Conservation (phyloP, 1,284 basidiomycete species). For the Moniliella sp. region DNA sequence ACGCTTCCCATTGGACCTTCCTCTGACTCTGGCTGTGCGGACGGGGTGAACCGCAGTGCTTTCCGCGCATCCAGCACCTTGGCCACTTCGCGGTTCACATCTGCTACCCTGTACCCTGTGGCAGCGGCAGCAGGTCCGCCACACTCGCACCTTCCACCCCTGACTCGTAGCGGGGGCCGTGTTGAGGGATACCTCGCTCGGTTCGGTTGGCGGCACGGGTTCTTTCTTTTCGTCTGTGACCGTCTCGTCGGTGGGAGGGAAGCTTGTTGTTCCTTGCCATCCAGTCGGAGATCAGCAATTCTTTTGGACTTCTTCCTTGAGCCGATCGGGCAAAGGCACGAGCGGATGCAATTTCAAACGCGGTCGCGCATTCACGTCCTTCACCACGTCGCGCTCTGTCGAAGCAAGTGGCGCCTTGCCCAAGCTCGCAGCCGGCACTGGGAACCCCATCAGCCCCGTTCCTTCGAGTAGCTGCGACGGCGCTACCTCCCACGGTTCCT, state of each 20-base stretch:
- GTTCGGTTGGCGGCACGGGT: neutral
- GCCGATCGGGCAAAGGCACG: conserved; percentile 20
- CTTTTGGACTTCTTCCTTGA: conserved; percentile 23
- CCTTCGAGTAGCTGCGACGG: too few relatives aligned
- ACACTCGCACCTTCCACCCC: conserved; percentile 42
- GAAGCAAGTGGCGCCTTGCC: too few relatives aligned
- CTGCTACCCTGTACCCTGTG: conserved; percentile 58
- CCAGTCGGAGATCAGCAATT: conserved; percentile 13
- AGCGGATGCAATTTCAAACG: conserved; percentile 25
- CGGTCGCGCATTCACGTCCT: conserved; percentile 27
- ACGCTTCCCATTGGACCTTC: conserved; percentile 17
- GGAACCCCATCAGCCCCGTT: too few relatives aligned
- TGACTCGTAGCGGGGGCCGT: conserved; percentile 7
- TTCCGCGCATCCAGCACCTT: conserved; percentile 56
- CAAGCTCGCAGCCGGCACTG: too few relatives aligned
- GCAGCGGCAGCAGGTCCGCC: conserved; percentile 51
- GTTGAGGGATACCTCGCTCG: too few relatives aligned
- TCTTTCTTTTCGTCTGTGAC: neutral
- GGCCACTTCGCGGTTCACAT: conserved; percentile 76
- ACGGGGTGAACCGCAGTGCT: conserved; percentile 24
- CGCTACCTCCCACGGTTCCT: too few relatives aligned
- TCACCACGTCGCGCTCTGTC: conserved; percentile 14
- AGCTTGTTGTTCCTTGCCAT: conserved; percentile 1
- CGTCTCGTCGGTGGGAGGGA: neutral
- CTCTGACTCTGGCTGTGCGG: too few relatives aligned